These are phyloP conservation scores for Eutrema heterophyllum DNA, from an alignment of 345 rosid genomes.

Conservation along the genomic window DNA sequence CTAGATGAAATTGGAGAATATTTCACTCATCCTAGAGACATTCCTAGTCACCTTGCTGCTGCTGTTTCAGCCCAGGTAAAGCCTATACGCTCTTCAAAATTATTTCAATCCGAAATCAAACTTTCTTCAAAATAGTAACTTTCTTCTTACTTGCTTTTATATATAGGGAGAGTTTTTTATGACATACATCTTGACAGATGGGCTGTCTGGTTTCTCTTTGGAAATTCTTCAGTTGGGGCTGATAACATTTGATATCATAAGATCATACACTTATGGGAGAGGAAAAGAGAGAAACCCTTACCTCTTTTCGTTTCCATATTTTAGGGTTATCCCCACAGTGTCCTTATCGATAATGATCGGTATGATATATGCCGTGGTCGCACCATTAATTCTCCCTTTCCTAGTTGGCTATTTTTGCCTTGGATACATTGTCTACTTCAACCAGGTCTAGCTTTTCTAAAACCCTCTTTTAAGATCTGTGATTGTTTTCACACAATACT, in stretches of 20 bases:
- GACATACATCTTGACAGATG: slow-evolving; percentile 82
- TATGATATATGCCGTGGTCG: slow-evolving; percentile 72
- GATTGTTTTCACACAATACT: neutral
- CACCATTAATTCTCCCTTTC: slow-evolving; percentile 80
- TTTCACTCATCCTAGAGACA: slow-evolving; percentile 56
- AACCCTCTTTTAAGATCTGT: neutral
- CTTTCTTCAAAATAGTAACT: neutral
- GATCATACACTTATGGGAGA: slow-evolving; percentile 41
- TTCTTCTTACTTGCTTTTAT: neutral
- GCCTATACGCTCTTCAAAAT: slow-evolving; percentile 2
- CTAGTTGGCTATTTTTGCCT: slow-evolving; percentile 74
- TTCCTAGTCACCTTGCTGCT: slow-evolving; percentile 80
- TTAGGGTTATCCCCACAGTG: slow-evolving; percentile 66
- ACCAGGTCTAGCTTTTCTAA: slow-evolving; percentile 52
- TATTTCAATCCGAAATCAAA: neutral
- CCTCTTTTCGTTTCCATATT: slow-evolving; percentile 72
- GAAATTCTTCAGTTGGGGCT: slow-evolving; percentile 81
- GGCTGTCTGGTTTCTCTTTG: slow-evolving; percentile 79
- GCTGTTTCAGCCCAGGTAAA: slow-evolving; percentile 88
- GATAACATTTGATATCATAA: slow-evolving; percentile 51
- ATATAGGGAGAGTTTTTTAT: slow-evolving; percentile 80
- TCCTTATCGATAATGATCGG: slow-evolving; percentile 73
- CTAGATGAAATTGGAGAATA: slow-evolving; percentile 83
- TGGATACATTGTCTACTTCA: slow-evolving; percentile 73
- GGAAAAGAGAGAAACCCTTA: slow-evolving; percentile 58